Conservation (phyloP, 140 eudicot genomes). For the Eryngium alpinum region DNA sequence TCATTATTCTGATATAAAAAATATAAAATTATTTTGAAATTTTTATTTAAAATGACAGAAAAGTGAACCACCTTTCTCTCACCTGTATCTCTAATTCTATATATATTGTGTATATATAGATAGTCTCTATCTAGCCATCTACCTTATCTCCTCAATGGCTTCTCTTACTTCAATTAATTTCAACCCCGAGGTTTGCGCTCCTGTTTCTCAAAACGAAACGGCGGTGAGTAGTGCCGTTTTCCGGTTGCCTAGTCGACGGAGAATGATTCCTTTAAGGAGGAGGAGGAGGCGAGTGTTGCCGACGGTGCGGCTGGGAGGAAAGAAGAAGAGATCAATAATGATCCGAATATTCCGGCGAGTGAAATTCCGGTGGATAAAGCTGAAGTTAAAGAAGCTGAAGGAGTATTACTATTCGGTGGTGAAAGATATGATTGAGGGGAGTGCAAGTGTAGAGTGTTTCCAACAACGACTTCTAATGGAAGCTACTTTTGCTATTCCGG, state of each 20-base stretch:
- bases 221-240: neutral
- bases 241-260: slow-evolving; percentile 32
- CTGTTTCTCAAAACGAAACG: too few relatives aligned
- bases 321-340: slow-evolving; percentile 29
- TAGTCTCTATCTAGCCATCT: too few relatives aligned
- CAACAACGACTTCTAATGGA: slow-evolving; percentile 58
- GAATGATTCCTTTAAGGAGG: slow-evolving; percentile 23
- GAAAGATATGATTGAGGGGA: slow-evolving; percentile 39
- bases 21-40: too few relatives aligned
- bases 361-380: slow-evolving; percentile 37
- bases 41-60: too few relatives aligned
- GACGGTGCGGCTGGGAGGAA: slow-evolving; percentile 54
- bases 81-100: too few relatives aligned
- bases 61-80: too few relatives aligned
- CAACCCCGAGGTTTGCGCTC: too few relatives aligned
- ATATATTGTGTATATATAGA: too few relatives aligned
- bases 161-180: too few relatives aligned
- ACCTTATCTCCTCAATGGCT: too few relatives aligned
- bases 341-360: slow-evolving; percentile 34
- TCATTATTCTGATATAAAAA: too few relatives aligned
- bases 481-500: slow-evolving; percentile 65
- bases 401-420: slow-evolving; percentile 34
- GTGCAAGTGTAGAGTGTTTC: slow-evolving; percentile 36
- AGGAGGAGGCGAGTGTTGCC: slow-evolving; percentile 47
- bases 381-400: slow-evolving; percentile 51